Base-by-base conservation (phyloP, 2,329 filamentous ascomycete species). In the Fusarium secorum region DNA sequence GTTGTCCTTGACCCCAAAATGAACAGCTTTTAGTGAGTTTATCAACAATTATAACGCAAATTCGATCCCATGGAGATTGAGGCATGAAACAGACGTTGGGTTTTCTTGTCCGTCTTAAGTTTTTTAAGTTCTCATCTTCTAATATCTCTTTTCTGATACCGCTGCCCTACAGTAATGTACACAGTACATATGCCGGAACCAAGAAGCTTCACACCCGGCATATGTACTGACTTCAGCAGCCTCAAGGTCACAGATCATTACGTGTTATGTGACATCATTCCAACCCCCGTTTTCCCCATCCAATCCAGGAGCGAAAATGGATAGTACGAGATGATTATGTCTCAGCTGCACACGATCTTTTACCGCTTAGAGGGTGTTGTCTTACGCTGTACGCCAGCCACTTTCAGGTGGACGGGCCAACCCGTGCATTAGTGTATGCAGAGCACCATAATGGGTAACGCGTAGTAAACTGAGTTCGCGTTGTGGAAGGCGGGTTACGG, bases 331-430 rank as follows among this genome's bases (percentile, higher is more conserved):
- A 17, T 15, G 7, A 15, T 9, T 24, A n/a, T 33, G 39, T 60
- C 51, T 45, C 49, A 60, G 18, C 51, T 38, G 39, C 49, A 54
- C 38, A 36, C 48, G 57, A 60, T 55, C 48, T 22, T 18, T 44
- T 60, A 30, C 57, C 24, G 32, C 18, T 60, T 55, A 9, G 8
- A 18, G 48, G 4, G 5, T 18, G 11, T 26, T 60, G 51, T 45
- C 49, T 38, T n/a, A 36, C 58, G 11, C 24, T 18, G 11, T 39
- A 17, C 24, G 35, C 35, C 26, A 41, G 51, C 58, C 41, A 57
- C 52, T 33, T 44, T 55, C 38, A 44, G 36, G 32, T 32, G n/a
- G 22, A 28, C 49, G 48, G 49, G 20, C 4, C 17, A 44, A 22
- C 13, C 38, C 38, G 49, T 35, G 49, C 57, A 44, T 42, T 35